phyloP scores from a whole-genome alignment of 2,329 filamentous ascomycete genomes.

The Tolypocladium capitatum region DNA sequence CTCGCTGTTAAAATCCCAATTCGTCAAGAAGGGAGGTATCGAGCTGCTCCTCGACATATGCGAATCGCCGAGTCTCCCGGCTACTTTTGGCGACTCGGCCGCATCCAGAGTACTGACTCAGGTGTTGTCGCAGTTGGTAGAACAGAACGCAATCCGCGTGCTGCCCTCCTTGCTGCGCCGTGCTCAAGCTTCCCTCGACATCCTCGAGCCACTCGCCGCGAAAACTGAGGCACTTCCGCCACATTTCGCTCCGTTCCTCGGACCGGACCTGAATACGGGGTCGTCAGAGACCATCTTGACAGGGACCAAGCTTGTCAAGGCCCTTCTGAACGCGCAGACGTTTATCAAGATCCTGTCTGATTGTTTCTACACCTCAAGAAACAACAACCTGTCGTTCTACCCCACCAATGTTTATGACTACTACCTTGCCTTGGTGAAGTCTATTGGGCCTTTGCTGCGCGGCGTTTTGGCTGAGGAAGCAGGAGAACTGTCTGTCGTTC shows the following conservation, averaged over 20 bases:
- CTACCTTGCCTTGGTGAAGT: conserved; percentile 60
- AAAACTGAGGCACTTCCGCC: conserved; percentile 36
- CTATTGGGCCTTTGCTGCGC: conserved; percentile 64
- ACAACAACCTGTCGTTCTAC: conserved; percentile 52
- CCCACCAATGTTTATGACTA: conserved; percentile 75
- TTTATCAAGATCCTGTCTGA: conserved; percentile 63
- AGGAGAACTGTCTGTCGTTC: conserved; percentile 58
- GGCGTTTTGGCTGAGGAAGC: conserved; percentile 80
- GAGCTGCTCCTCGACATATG: conserved; percentile 76
- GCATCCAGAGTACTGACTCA: conserved; percentile 59
- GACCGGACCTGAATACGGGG: conserved; percentile 24
- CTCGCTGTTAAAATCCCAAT: conserved; percentile 53
- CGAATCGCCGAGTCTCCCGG: conserved; percentile 67
- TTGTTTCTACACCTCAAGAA: conserved; percentile 58
- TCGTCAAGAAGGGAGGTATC: conserved; percentile 68
- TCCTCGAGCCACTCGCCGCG: conserved; percentile 50
- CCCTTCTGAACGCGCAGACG: conserved; percentile 62
- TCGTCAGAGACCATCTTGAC: conserved; percentile 32
- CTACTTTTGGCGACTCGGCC: conserved; percentile 41
- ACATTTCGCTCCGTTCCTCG: conserved; percentile 59
- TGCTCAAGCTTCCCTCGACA: conserved; percentile 54
- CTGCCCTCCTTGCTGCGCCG: conserved; percentile 70
- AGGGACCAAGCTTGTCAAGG: conserved; percentile 69
- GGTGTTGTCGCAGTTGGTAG: conserved; percentile 65
- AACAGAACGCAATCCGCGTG: conserved; percentile 66